Evolutionary conservation across 2,329 filamentous ascomycete species (phyloP).

Genomic region (Teratosphaeria epicoccoides): DNA sequence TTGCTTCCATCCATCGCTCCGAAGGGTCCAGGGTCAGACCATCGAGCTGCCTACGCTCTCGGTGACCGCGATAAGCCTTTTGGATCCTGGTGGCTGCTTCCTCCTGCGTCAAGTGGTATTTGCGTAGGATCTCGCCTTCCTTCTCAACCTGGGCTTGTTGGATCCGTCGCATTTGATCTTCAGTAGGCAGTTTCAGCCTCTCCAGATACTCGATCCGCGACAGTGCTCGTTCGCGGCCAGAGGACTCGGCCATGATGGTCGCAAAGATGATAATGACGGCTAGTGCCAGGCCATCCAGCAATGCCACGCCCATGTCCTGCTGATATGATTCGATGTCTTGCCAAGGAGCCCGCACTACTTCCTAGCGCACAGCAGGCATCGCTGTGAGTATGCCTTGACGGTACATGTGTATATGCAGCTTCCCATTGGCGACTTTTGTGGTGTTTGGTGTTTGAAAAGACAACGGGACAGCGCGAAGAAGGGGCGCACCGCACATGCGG

Average conservation of each 20-base stretch:
- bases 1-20: constrained; percentile 59
- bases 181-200: constrained; percentile 12
- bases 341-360: no score
- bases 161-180: constrained; percentile 13
- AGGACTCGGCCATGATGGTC: constrained; percentile 3
- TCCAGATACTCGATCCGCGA: constrained; percentile 19
- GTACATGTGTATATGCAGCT: not conserved
- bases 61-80: constrained; percentile 67
- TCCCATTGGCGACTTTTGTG: not conserved
- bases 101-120: constrained; percentile 13
- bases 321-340: not conserved
- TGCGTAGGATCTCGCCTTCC: constrained; percentile 15
- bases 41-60: constrained; percentile 57
- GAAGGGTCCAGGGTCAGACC: constrained; percentile 59
- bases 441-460: not conserved
- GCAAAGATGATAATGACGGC: not conserved
- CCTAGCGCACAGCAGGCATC: not conserved
- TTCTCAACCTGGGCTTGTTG: constrained; percentile 15
- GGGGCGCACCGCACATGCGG: not conserved
- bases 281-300: constrained; percentile 1
- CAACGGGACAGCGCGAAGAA: not conserved
- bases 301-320: not conserved
- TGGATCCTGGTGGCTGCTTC: constrained; percentile 25
- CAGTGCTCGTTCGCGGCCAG: constrained; percentile 5
- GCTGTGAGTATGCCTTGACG: not conserved